Percentiles rank a stretch among this genome's conserved stretches.
phyloP scores from a whole-genome alignment of 2,329 filamentous ascomycete species.

The Kalaharituber pfeilii region DNA sequence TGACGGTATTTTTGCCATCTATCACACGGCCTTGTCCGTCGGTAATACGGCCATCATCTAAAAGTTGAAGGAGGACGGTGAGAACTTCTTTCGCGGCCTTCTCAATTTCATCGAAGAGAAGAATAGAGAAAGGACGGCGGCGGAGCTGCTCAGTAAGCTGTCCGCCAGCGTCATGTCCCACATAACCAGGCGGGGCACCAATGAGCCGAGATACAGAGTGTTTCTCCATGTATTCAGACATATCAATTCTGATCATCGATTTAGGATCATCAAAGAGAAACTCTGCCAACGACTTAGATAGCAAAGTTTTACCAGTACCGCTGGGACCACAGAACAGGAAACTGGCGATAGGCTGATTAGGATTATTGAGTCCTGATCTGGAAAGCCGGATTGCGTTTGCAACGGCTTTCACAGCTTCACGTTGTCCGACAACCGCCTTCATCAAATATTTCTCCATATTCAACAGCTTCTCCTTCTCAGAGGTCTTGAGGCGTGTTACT shows the following conservation, averaged over 20 bases:
- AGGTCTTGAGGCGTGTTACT: slow-evolving; percentile 79
- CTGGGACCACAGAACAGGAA: slow-evolving; percentile 99
- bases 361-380: slow-evolving; percentile 83
- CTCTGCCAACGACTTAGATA: slow-evolving; percentile 92
- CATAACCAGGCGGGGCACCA: slow-evolving; percentile 88
- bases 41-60: slow-evolving; percentile 97
- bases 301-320: slow-evolving; percentile 90
- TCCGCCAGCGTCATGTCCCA: slow-evolving; percentile 88
- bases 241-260: slow-evolving; percentile 96
- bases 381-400: slow-evolving; percentile 93
- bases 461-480: slow-evolving; percentile 96
- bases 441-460: slow-evolving; percentile 81
- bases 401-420: slow-evolving; percentile 79
- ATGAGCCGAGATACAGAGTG: slow-evolving; percentile 96
- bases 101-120: slow-evolving; percentile 95
- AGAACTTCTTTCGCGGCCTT: slow-evolving; percentile 96
- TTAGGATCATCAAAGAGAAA: slow-evolving; percentile 96
- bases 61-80: slow-evolving; percentile 93
- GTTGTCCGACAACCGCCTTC: slow-evolving; percentile 80
- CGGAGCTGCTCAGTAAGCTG: slow-evolving; percentile 90
- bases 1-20: slow-evolving; percentile 94
- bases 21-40: slow-evolving; percentile 91
- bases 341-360: slow-evolving; percentile 76
- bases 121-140: slow-evolving; percentile 88
- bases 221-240: slow-evolving; percentile 98